Evolutionary conservation across 2,329 filamentous ascomycete species (phyloP), one percentile per base, ranked within the genome.

Genomic region (Diplocarpon mali): DNA sequence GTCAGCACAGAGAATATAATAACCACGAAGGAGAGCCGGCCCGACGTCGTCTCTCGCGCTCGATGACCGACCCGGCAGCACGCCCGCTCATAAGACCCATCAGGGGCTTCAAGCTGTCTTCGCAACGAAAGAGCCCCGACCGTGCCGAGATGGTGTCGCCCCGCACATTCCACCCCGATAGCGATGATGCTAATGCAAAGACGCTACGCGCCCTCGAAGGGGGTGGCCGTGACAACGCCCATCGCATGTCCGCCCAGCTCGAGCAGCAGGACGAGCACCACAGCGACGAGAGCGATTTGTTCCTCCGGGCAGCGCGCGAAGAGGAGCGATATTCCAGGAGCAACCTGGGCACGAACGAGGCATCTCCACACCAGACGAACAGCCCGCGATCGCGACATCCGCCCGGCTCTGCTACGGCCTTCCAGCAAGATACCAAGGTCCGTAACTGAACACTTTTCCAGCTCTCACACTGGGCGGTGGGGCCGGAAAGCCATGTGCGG

Each of bases 201-300:
- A 59, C 59, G 11, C 37, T 61, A 35, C 49, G 51, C 36, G 54
- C 54, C 16, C 41, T 56, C 28, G 58, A 60, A 14, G 53, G 55
- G 3, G 7, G 20, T 16, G 52, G 46, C 34, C 45, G 48, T 17
- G 38, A 49, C 14, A 41, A 27, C 40, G 41, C 38, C 42, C 47
- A 32, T 43, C 50, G 35, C 27, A 31, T 35, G 17, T 30, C 43
- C 20, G 38, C 47, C 34, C 50, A 51, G 9, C 20, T 17, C 11
- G 53, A 56, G 14, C 49, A 45, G 27, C 58, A 60, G 29, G 57
- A 60, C 29, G 55, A 59, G 27, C 51, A 53, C n/a, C 51, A 51
- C 30, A 60, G 56, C 39, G 59, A 62, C 46, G 58, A 60, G 16
- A 57, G 55, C 29, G 59, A 62, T 50, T 44, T 62, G 10, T 62